These are phyloP conservation scores for Umbilicaria muhlenbergii DNA, from an alignment of 495 filamentous ascomycete genomes.

Conservation along the genomic window DNA sequence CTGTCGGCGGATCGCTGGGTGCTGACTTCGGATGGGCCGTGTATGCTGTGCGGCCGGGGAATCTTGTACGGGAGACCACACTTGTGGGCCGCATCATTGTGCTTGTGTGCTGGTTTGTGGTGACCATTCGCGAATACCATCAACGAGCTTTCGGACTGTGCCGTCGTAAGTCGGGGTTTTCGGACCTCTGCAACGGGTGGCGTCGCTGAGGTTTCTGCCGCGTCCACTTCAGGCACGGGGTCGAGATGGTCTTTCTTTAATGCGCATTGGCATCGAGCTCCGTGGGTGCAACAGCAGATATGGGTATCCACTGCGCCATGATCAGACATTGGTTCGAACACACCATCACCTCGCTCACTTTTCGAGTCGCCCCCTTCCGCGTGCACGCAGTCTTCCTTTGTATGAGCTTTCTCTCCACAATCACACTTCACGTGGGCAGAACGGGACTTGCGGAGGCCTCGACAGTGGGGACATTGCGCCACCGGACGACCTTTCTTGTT, in stretches of 20 bases:
- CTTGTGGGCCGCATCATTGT: conserved; percentile 73
- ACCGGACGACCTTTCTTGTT: conserved; percentile 98
- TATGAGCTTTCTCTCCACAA: conserved; percentile 80
- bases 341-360: conserved; percentile 37
- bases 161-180: conserved; percentile 62
- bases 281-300: conserved; percentile 77
- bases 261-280: conserved; percentile 80
- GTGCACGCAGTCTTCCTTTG: conserved; percentile 38
- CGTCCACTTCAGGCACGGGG: conserved; percentile 52
- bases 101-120: conserved; percentile 82
- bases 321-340: conserved; percentile 25
- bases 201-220: conserved; percentile 27
- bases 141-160: conserved; percentile 68
- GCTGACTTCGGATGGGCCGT: conserved; percentile 34
- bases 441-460: conserved; percentile 91
- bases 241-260: conserved; percentile 84
- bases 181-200: conserved; percentile 33
- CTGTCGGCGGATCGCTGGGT: conserved; percentile 58
- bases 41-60: conserved; percentile 54
- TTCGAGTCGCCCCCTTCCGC: conserved; percentile 39
- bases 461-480: conserved; percentile 96
- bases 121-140: conserved; percentile 86
- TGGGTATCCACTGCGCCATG: conserved; percentile 41
- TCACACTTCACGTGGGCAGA: conserved; percentile 93
- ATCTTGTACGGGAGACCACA: conserved; percentile 71